These are phyloP conservation scores for Neofusicoccum sp. DNA, from an alignment of 2,329 filamentous ascomycete species.

Conservation along the genomic window DNA sequence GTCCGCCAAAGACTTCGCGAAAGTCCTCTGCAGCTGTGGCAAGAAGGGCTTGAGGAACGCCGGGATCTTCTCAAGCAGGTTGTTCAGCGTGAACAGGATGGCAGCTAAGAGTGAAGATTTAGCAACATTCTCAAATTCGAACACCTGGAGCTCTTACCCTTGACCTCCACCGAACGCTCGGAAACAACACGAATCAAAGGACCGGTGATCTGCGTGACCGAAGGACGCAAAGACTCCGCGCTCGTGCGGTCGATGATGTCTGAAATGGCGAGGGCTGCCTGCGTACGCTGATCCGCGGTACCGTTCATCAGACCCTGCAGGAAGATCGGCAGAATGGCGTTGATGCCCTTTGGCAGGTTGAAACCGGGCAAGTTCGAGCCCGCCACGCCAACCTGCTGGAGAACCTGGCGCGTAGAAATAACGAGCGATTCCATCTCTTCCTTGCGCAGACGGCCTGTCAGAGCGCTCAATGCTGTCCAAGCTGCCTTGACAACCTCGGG, in stretches of 20 bases:
- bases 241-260: slow-evolving; percentile 94
- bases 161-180: slow-evolving; percentile 93
- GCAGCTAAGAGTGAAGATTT: slow-evolving; percentile 55
- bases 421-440: slow-evolving; percentile 98
- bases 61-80: slow-evolving; percentile 93
- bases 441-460: slow-evolving; percentile 87
- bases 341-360: slow-evolving; percentile 90
- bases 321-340: slow-evolving; percentile 93
- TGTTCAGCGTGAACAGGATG: slow-evolving; percentile 91
- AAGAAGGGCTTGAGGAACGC: slow-evolving; percentile 93
- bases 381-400: slow-evolving; percentile 84
- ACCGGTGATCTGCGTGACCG: slow-evolving; percentile 95
- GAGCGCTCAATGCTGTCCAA: slow-evolving; percentile 80
- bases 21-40: slow-evolving; percentile 92
- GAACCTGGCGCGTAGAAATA: slow-evolving; percentile 76
- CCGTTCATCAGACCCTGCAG: slow-evolving; percentile 97
- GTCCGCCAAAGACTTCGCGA: slow-evolving; percentile 93
- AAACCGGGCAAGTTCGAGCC: slow-evolving; percentile 86
- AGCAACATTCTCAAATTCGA: background rate
- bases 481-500: slow-evolving; percentile 80
- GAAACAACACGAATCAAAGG: slow-evolving; percentile 97
- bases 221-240: slow-evolving; percentile 83
- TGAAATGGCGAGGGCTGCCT: slow-evolving; percentile 88
- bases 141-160: slow-evolving; percentile 45
- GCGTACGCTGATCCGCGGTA: slow-evolving; percentile 84